phyloP scores from a whole-genome alignment of 192 early-diverging fungal genomes.

The Paraglomus occultum region DNA sequence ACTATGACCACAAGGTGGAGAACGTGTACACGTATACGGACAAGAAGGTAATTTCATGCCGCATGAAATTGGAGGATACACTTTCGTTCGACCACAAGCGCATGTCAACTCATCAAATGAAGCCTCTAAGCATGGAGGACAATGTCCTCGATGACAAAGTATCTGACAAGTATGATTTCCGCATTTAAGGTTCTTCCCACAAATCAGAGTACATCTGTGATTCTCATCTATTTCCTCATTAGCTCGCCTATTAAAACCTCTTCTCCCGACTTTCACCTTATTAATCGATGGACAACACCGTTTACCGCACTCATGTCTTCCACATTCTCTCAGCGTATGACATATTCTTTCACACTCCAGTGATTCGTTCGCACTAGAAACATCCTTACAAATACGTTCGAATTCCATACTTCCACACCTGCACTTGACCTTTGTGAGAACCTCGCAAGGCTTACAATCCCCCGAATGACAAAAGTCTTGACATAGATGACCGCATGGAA shows the following conservation, averaged over 20 bases:
- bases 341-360: constrained; percentile 66
- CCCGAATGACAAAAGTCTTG: constrained; percentile 59
- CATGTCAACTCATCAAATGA: constrained; percentile 84
- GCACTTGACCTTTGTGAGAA: constrained; percentile 52
- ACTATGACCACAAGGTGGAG: constrained; percentile 75
- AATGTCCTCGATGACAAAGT: constrained; percentile 76
- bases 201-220: constrained; percentile 67
- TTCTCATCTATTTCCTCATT: constrained; percentile 39
- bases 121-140: constrained; percentile 73
- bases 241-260: constrained; percentile 34
- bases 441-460: constrained; percentile 60
- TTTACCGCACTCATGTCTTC: constrained; percentile 66
- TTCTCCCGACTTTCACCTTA: constrained; percentile 7
- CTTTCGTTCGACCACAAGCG: constrained; percentile 76
- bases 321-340: constrained; percentile 58
- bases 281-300: constrained; percentile 61
- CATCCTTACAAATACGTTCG: constrained; percentile 45
- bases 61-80: constrained; percentile 86
- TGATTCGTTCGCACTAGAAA: constrained; percentile 43
- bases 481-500: constrained; percentile 65
- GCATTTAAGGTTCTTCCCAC: constrained; percentile 76
- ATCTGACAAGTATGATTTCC: constrained; percentile 74
- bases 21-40: constrained; percentile 66
- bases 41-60: constrained; percentile 76
- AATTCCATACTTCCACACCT: constrained; percentile 58